These are phyloP conservation scores for Pelargonium citronellum DNA, from an alignment of 441 rosid species.

Conservation along the genomic window DNA sequence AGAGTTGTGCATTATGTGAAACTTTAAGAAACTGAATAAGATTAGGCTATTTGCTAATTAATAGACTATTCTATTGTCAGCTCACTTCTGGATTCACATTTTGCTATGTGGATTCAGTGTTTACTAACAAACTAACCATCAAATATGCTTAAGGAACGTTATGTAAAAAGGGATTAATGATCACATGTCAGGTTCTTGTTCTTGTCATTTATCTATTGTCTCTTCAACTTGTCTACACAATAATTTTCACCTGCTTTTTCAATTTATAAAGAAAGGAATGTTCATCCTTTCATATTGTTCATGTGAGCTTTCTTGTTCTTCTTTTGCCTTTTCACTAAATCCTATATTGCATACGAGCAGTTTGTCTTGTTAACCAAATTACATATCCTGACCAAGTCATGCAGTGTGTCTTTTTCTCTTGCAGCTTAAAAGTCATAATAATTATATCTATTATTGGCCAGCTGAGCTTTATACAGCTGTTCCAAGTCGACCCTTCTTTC, in stretches of 20 bases:
- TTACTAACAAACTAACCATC: background rate
- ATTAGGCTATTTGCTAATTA: no score
- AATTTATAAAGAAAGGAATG: background rate
- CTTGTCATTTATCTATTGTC: conserved; percentile 6
- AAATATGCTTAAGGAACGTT: background rate
- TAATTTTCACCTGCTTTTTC: background rate
- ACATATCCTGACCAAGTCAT: conserved; percentile 32
- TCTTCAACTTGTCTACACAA: background rate
- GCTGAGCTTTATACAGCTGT: conserved; percentile 98
- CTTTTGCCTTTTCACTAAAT: background rate
- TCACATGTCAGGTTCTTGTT: background rate
- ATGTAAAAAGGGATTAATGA: background rate
- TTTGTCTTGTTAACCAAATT: conserved; percentile 18
- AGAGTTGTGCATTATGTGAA: background rate
- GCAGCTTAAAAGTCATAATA: conserved; percentile 54
- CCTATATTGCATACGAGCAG: conserved; percentile 9
- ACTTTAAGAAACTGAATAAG: background rate
- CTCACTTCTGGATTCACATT: conserved; percentile 14
- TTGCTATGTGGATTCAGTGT: background rate
- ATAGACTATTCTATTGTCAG: background rate
- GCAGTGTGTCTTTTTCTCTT: conserved; percentile 33
- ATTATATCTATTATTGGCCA: conserved; percentile 82
- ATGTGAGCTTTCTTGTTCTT: conserved; percentile 2
- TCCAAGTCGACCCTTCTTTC: conserved; percentile 94
- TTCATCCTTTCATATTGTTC: background rate